These are phyloP conservation scores for Cyclotella atomus DNA, from an alignment of 108 stramenopile species.

Conservation along the genomic window DNA sequence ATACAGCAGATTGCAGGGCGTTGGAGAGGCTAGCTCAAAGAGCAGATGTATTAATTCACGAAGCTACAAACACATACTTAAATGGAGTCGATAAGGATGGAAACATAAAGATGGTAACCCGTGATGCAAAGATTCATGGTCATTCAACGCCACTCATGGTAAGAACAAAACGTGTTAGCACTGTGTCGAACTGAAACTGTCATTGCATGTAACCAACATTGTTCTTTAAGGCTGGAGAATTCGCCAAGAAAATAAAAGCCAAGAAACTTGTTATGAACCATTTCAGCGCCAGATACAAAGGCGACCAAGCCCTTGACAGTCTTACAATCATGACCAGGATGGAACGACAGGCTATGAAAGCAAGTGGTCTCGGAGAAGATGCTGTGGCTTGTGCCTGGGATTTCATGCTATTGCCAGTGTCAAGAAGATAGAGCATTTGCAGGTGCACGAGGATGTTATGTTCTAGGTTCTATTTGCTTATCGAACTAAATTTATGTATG, in stretches of 20 bases:
- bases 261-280: conserved; percentile 85
- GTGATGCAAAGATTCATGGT: conserved; percentile 81
- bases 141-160: conserved; percentile 85
- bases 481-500: too few species aligned
- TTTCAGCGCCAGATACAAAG: conserved; percentile 85
- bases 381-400: conserved; percentile 87
- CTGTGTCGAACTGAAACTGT: too few species aligned
- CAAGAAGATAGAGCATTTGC: conserved; percentile 40
- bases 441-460: too few species aligned
- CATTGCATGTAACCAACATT: too few species aligned
- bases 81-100: conserved; percentile 74
- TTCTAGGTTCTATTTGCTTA: too few species aligned
- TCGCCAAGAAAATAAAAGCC: conserved; percentile 69
- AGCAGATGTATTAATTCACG: conserved; percentile 89
- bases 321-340: conserved; percentile 85
- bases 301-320: conserved; percentile 75
- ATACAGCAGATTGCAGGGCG: conserved; percentile 84
- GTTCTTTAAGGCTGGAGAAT: conserved; percentile 64
- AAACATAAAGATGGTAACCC: conserved; percentile 53
- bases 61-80: conserved; percentile 89
- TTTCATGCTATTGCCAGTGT: conserved; percentile 78
- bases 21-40: conserved; percentile 64
- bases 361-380: conserved; percentile 59
- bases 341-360: conserved; percentile 79
- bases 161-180: too few species aligned